phyloP scores from a whole-genome alignment of 345 rosid species.

The Linum trigynum region DNA sequence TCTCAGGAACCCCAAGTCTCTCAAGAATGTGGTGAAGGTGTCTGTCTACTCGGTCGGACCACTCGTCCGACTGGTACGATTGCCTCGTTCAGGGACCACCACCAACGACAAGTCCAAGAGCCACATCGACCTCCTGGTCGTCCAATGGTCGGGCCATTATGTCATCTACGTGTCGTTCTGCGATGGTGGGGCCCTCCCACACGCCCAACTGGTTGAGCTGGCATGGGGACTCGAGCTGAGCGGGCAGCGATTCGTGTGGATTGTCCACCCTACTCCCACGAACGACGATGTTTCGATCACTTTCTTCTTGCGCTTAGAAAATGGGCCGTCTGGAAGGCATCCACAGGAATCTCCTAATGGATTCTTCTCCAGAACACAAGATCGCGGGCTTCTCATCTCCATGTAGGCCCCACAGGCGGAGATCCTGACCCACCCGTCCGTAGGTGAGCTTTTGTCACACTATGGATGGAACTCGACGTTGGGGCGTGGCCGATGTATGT shows the following conservation, averaged over 20 bases:
- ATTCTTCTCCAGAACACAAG: conserved; percentile 31
- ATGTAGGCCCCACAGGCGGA: conserved; percentile 53
- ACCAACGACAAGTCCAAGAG: neutral
- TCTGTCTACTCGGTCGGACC: too few species aligned
- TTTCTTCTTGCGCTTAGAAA: conserved; percentile 12
- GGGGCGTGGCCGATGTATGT: too few species aligned
- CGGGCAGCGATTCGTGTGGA: conserved; percentile 52
- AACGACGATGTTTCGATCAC: conserved; percentile 16
- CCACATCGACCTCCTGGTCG: too few species aligned
- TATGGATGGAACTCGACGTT: conserved; percentile 62
- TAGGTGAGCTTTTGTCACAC: conserved; percentile 63
- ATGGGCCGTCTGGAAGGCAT: conserved; percentile 4
- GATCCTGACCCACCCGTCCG: conserved; percentile 44
- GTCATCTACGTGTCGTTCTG: conserved; percentile 56
- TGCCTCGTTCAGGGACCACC: conserved; percentile 41
- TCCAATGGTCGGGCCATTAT: too few species aligned
- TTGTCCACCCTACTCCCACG: conserved; percentile 32
- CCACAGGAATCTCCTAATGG: conserved; percentile 39
- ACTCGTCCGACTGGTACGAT: too few species aligned
- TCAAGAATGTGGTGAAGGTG: too few species aligned
- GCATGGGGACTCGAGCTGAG: conserved; percentile 61
- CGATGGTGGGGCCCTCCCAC: conserved; percentile 50
- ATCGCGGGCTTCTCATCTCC: conserved; percentile 32
- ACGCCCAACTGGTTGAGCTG: conserved; percentile 40
- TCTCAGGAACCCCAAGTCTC: too few species aligned